phyloP scores from a whole-genome alignment of 495 filamentous ascomycete genomes.

The Stereocaulon alpinum region DNA sequence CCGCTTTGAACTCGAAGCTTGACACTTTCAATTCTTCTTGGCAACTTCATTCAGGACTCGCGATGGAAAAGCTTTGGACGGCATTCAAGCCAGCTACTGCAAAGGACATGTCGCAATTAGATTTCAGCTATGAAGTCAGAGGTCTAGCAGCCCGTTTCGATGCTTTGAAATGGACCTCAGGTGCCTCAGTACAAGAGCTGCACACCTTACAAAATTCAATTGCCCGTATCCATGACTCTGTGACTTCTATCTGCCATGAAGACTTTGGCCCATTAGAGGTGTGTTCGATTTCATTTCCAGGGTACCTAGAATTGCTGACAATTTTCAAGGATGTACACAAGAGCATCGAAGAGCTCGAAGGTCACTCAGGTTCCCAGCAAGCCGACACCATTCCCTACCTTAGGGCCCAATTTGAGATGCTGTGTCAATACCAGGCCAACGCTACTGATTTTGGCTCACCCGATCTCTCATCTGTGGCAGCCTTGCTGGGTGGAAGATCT shows the following conservation, averaged over 20 bases:
- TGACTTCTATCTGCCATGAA: neutral
- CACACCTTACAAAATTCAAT: conserved; percentile 34
- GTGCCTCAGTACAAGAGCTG: conserved; percentile 34
- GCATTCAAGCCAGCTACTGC: conserved; percentile 56
- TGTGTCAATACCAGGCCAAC: conserved; percentile 18
- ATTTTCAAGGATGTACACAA: conserved; percentile 15
- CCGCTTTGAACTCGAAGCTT: conserved; percentile 32
- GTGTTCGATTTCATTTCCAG: neutral
- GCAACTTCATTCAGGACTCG: conserved; percentile 62
- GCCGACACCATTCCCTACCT: conserved; percentile 12
- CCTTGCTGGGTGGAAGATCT: conserved; percentile 15
- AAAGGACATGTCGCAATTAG: conserved; percentile 38
- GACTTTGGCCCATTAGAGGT: neutral
- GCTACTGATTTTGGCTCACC: neutral
- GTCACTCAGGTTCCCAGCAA: conserved; percentile 8
- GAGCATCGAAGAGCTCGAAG: conserved; percentile 20
- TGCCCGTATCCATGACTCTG: conserved; percentile 9
- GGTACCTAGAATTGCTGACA: conserved; percentile 16
- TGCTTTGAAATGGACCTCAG: conserved; percentile 35
- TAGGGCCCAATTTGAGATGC: conserved; percentile 16
- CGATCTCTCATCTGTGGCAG: neutral
- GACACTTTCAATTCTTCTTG: conserved; percentile 37
- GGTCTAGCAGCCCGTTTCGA: conserved; percentile 67
- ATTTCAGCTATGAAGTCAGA: conserved; percentile 50
- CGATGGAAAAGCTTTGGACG: conserved; percentile 80